Evolutionary conservation across 2,329 filamentous ascomycete genomes (phyloP), one percentile per base, ranked within the genome.

Genomic region (Stemphylium beticola): DNA sequence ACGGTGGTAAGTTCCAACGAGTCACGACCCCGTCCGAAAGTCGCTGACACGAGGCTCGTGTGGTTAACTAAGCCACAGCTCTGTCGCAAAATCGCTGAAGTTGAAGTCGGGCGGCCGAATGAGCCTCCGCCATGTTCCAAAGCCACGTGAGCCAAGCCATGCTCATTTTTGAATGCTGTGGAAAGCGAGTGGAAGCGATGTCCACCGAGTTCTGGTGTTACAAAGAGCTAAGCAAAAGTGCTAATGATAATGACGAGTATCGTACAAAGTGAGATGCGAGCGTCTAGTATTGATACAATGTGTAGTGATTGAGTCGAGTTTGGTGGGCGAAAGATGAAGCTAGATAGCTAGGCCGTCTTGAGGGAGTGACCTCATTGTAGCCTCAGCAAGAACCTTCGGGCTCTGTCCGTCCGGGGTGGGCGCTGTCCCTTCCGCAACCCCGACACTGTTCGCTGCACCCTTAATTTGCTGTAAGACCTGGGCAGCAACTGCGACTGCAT

Each of bases 401-500:
- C 33, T 12, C 18, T 24, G 18, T 32, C 4, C 26, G 18, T 20
- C 5, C 17, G n/a, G 15, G 29, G 34, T 9, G 26, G 26, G 24
- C n/a, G 18, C 15, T 2, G 20, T 12, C 11, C 14, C 32, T 8
- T 20, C 33, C 20, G 12, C 24, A 39, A 17, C 6, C 22, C 9
- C 8, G 11, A 7, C 26, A 11, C 15, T 31, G 12, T 41, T 39
- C 15, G n/a, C 15, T 9, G 8, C 18, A 7, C 29, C 42, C 20
- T 65, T 72, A 9, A 73, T 36, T 32, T 66, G 51, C 37, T 65
- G 71, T 22, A 92, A 77, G 8, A 91, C 82, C 33, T 79, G 74
- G 46, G 76, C 79, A 5, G 93, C 93, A 59, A 91, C 79, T 18
- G 79, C 77, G 49, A 97, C 85, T 3, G 89, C 91, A 39, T 82